Evolutionary conservation across 1,284 basidiomycete genomes (phyloP).

Genomic region (Neonothopanus nambi): DNA sequence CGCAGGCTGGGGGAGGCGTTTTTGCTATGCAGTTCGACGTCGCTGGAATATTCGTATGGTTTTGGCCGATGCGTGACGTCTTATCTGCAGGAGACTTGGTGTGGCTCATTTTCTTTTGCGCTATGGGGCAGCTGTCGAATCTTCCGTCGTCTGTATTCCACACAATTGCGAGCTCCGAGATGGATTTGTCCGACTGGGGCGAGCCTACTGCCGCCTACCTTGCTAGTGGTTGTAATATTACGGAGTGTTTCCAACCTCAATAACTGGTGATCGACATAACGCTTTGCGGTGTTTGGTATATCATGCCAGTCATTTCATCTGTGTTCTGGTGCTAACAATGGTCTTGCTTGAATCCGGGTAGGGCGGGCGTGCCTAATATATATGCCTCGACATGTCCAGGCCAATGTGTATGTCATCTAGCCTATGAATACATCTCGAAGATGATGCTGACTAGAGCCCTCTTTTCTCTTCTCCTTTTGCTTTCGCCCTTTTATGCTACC

Average conservation of each 20-base stretch:
- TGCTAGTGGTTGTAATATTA: conserved; percentile 44
- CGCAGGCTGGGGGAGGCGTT: conserved; percentile 61
- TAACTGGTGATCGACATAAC: conserved; percentile 52
- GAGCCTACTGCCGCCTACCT: conserved; percentile 58
- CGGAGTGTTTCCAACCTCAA: conserved; percentile 55
- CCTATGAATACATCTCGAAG: not conserved
- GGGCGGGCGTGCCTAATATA: conserved; percentile 16
- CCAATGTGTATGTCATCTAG: not conserved
- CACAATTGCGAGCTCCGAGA: conserved; percentile 32
- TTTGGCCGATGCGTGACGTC: conserved; percentile 43
- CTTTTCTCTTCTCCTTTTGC: not conserved
- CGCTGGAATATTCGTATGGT: conserved; percentile 63
- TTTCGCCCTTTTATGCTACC: not conserved
- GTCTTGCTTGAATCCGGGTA: not conserved
- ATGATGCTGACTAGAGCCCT: too few relatives aligned
- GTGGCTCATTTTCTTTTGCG: not conserved
- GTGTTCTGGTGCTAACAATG: too few relatives aligned
- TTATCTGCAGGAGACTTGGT: too few relatives aligned
- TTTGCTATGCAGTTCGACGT: conserved; percentile 63
- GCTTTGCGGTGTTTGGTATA: conserved; percentile 52
- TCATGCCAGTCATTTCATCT: not conserved
- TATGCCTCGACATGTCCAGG: conserved; percentile 15
- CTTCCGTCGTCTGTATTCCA: conserved; percentile 38
- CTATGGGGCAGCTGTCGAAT: conserved; percentile 37
- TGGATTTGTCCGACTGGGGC: conserved; percentile 59